Evolutionary conservation across 2,329 filamentous ascomycete species (phyloP).

Genomic region (Nigrospora sphaerica): DNA sequence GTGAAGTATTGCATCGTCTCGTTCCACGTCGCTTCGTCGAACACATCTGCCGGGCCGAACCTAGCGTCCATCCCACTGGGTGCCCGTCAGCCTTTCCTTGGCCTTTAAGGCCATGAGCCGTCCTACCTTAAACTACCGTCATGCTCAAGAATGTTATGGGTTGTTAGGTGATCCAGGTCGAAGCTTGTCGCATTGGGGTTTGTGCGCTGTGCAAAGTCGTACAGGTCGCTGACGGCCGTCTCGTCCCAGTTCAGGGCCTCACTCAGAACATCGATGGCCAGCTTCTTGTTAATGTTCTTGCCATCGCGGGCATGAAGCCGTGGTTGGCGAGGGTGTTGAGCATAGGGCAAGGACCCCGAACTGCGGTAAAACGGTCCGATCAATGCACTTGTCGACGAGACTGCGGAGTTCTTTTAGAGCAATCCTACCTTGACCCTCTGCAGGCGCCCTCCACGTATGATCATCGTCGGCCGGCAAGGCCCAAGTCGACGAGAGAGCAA

Average conservation of each 20-base stretch:
- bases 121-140: neutral
- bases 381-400: no score
- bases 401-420: no score
- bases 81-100: no score
- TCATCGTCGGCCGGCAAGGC: no score
- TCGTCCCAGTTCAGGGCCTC: neutral
- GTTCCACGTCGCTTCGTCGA: no score
- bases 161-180: neutral
- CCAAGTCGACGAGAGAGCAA: no score
- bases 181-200: neutral
- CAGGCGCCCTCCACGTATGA: no score
- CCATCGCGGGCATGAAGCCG: constrained; percentile 40
- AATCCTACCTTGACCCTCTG: no score
- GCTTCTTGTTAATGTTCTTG: constrained; percentile 9
- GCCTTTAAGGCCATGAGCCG: no score
- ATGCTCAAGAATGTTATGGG: neutral
- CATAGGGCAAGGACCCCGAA: constrained; percentile 35
- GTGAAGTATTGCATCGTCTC: no score
- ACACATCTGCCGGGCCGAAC: no score
- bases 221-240: neutral
- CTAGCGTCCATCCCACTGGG: no score
- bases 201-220: neutral
- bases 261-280: neutral
- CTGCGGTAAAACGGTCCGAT: neutral
- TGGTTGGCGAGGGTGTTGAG: constrained; percentile 45